These are phyloP conservation scores for Calocybe cyanea DNA, from an alignment of 768 basidiomycete genomes.

Conservation along the genomic window DNA sequence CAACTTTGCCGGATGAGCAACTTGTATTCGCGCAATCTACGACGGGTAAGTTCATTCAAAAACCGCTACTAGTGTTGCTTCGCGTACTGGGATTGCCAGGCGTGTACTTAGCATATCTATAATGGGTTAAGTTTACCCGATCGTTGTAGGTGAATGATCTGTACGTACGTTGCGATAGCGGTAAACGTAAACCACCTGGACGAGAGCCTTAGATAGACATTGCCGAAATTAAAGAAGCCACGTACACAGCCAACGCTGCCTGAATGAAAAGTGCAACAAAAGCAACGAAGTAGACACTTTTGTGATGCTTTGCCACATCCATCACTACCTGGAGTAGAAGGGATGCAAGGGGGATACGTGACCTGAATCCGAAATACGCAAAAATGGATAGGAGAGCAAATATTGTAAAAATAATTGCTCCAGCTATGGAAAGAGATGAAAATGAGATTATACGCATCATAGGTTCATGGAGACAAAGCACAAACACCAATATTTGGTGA, in stretches of 20 bases:
- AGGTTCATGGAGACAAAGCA: conserved; percentile 9
- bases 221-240: conserved; percentile 6
- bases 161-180: conserved; percentile 60
- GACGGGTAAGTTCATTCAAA: background rate
- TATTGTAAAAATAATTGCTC: conserved; percentile 80
- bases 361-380: conserved; percentile 67
- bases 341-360: conserved; percentile 76
- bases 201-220: conserved; percentile 4
- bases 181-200: conserved; percentile 76
- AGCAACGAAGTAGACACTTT: conserved; percentile 66
- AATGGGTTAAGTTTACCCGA: background rate
- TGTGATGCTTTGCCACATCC: conserved; percentile 72
- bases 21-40: conserved; percentile 43
- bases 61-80: background rate
- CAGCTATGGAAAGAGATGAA: conserved; percentile 39
- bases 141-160: background rate
- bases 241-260: conserved; percentile 65
- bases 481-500: conserved; percentile 66
- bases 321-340: conserved; percentile 79
- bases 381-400: conserved; percentile 74
- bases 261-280: conserved; percentile 69
- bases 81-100: conserved; percentile 64
- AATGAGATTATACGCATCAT: background rate
- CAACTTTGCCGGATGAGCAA: conserved; percentile 73
- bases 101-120: conserved; percentile 64